Conservation (phyloP, 345 rosid species). For the Eucalyptus globulus region DNA sequence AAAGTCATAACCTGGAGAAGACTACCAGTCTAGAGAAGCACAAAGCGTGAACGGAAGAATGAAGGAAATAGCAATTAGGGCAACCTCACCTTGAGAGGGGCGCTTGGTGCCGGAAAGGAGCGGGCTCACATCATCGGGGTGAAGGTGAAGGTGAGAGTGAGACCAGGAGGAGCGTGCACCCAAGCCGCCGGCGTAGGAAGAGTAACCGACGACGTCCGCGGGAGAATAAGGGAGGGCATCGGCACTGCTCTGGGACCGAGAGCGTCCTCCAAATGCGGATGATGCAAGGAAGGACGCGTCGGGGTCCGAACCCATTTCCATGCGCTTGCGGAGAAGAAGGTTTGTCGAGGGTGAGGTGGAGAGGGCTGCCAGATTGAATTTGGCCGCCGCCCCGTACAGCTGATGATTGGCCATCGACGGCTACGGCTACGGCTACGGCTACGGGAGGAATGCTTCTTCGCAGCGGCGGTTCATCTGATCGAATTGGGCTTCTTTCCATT, state of each 20-base stretch:
- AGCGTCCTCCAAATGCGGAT: not conserved
- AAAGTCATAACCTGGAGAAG: not conserved
- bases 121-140: not conserved
- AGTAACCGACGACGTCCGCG: not conserved
- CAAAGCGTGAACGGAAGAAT: not conserved
- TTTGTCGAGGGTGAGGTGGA: not conserved
- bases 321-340: not conserved
- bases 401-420: not conserved
- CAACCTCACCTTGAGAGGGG: not conserved
- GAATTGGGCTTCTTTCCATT: not conserved
- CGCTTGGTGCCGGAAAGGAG: conserved; percentile 1
- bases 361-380: not conserved
- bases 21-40: not conserved
- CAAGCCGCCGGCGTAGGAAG: not conserved
- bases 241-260: not conserved
- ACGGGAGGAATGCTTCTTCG: not conserved
- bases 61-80: not conserved
- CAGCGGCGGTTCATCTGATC: not conserved
- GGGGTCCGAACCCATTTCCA: not conserved
- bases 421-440: not conserved
- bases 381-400: not conserved
- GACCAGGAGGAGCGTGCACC: not conserved
- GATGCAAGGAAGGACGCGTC: not conserved
- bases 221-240: not conserved
- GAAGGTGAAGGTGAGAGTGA: not conserved